Conservation (phyloP, 345 rosid species). For the Euphorbia pulcherrima region DNA sequence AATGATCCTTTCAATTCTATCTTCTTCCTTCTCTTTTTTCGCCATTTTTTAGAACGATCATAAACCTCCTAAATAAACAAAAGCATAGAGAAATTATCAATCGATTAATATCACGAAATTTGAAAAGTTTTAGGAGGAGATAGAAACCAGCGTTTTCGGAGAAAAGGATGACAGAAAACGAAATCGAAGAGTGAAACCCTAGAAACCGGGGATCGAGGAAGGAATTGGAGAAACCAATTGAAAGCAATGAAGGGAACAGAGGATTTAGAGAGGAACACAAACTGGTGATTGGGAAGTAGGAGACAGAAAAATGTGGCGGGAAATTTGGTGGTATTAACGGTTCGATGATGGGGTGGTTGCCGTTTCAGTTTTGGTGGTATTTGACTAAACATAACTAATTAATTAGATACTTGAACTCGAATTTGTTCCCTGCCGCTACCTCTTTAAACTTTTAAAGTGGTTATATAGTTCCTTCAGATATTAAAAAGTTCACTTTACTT, state of each 20-base stretch:
- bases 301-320: constrained; percentile 26
- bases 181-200: constrained; percentile 2
- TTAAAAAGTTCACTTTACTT: too few species aligned
- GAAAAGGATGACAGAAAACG: background rate
- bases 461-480: too few species aligned
- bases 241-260: background rate
- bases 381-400: background rate
- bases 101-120: too few species aligned
- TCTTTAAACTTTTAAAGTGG: too few species aligned
- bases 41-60: constrained; percentile 34
- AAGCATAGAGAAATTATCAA: background rate
- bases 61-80: background rate
- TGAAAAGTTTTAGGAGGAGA: background rate
- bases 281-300: constrained; percentile 15
- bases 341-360: constrained; percentile 2
- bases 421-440: too few species aligned
- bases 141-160: background rate
- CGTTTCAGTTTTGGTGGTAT: background rate
- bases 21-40: constrained; percentile 58
- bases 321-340: constrained; percentile 30
- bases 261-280: background rate
- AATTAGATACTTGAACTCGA: too few species aligned
- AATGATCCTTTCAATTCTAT: constrained; percentile 58
- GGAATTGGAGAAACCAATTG: background rate
- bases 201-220: background rate